These are phyloP conservation scores for Nemophila menziesii DNA, from an alignment of 257 asterid species.

Conservation along the genomic window DNA sequence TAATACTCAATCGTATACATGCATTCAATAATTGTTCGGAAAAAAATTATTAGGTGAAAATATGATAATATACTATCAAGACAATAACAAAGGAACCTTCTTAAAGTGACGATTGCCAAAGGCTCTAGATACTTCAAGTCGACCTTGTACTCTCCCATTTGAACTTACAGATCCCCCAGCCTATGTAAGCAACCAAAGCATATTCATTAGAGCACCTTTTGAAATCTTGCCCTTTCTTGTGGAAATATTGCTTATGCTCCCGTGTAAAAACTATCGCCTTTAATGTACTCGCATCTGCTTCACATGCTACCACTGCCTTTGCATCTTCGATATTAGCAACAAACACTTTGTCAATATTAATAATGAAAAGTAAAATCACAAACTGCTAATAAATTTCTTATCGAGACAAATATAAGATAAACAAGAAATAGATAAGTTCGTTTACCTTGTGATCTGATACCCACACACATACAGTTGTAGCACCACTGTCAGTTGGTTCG, in stretches of 20 bases:
- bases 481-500: too few species aligned
- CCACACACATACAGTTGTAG: conserved; percentile 90
- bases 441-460: conserved; percentile 69
- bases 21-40: too few species aligned
- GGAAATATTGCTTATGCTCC: conserved; percentile 89
- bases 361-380: too few species aligned
- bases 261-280: conserved; percentile 80
- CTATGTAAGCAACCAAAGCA: conserved; percentile 30
- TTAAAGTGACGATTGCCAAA: conserved; percentile 88
- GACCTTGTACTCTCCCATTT: conserved; percentile 81
- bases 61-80: too few species aligned
- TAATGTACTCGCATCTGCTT: conserved; percentile 22
- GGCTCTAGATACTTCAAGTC: conserved; percentile 95
- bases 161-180: conserved; percentile 88
- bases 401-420: background rate
- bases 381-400: background rate
- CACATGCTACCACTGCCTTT: conserved; percentile 82
- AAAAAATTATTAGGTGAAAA: too few species aligned
- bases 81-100: too few species aligned
- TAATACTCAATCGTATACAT: too few species aligned
- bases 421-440: conserved; percentile 13
- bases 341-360: too few species aligned
- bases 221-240: conserved; percentile 85
- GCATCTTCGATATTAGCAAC: conserved; percentile 92
- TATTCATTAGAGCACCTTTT: conserved; percentile 41